These are phyloP conservation scores for Microbotryum violaceum DNA, from an alignment of 1,284 basidiomycete genomes.

Conservation along the genomic window DNA sequence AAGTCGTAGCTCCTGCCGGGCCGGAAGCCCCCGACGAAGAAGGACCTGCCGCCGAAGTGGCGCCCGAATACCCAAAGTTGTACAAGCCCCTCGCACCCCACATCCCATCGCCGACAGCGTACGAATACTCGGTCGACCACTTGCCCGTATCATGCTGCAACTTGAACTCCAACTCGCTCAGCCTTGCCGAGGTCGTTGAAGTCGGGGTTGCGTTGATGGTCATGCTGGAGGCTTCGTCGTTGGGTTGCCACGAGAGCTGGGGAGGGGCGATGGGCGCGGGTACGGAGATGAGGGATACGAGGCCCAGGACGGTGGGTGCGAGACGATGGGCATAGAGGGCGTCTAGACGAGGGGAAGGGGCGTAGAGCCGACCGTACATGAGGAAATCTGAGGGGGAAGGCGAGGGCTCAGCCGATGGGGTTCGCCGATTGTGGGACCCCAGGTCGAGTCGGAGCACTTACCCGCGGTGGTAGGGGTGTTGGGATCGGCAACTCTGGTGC, in stretches of 20 bases:
- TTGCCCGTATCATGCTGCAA: constrained; percentile 86
- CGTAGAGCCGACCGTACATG: constrained; percentile 83
- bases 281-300: constrained; percentile 47
- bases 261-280: constrained; percentile 33
- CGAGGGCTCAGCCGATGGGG: background rate
- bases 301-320: constrained; percentile 44
- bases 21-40: too few relatives aligned
- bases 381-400: constrained; percentile 59
- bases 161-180: constrained; percentile 74
- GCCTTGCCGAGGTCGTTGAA: constrained; percentile 37
- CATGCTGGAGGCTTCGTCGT: background rate
- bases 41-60: background rate
- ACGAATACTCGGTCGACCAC: constrained; percentile 90
- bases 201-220: constrained; percentile 28
- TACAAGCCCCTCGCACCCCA: constrained; percentile 83
- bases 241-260: constrained; percentile 25
- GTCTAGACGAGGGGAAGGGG: constrained; percentile 79
- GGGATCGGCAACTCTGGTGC: background rate
- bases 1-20: too few relatives aligned
- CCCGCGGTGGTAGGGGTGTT: background rate
- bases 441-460: background rate
- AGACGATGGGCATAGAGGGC: constrained; percentile 79
- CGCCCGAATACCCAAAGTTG: constrained; percentile 67
- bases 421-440: background rate
- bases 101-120: constrained; percentile 88